A percentile compares a stretch with the other conserved stretches of the same genome.
Conservation (phyloP, 768 basidiomycete genomes). For the Cystobasidium ongulense region DNA sequence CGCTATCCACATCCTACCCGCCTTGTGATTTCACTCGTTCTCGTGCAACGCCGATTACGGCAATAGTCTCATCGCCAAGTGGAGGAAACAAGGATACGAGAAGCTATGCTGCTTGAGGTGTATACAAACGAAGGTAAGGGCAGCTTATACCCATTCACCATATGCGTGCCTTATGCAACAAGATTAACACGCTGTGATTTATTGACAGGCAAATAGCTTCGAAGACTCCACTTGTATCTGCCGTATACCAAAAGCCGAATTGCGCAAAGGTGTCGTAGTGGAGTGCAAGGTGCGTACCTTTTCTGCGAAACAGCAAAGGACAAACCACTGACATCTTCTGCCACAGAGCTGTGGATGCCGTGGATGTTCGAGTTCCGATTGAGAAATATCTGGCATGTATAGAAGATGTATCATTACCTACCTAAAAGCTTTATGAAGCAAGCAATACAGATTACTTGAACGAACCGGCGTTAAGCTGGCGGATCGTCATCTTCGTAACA, state of each 20-base stretch:
- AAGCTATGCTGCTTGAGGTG: constrained; percentile 94
- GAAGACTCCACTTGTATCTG: constrained; percentile 97
- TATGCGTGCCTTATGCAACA: not conserved
- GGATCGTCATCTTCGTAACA: too few species aligned
- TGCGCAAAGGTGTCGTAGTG: constrained; percentile 80
- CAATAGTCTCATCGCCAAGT: constrained; percentile 85
- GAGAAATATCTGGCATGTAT: not conserved
- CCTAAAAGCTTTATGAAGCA: not conserved
- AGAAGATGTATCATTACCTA: not conserved
- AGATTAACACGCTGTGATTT: not conserved
- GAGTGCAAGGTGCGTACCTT: constrained; percentile 68
- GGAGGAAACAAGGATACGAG: constrained; percentile 98
- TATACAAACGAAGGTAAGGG: constrained; percentile 81
- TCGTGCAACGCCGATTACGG: not conserved
- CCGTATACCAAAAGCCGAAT: constrained; percentile 87
- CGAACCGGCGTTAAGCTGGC: too few species aligned
- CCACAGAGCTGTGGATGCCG: constrained; percentile 26
- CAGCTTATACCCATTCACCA: not conserved
- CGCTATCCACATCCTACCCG: too few species aligned
- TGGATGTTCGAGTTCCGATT: constrained; percentile 35
- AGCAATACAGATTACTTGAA: not conserved
- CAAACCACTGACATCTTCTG: not conserved
- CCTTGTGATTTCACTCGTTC: too few species aligned
- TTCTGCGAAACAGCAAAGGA: constrained; percentile 44
- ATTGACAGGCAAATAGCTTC: constrained; percentile 88